Evolutionary conservation across 2,329 filamentous ascomycete genomes (phyloP).

Genomic region (Cordyceps militaris): DNA sequence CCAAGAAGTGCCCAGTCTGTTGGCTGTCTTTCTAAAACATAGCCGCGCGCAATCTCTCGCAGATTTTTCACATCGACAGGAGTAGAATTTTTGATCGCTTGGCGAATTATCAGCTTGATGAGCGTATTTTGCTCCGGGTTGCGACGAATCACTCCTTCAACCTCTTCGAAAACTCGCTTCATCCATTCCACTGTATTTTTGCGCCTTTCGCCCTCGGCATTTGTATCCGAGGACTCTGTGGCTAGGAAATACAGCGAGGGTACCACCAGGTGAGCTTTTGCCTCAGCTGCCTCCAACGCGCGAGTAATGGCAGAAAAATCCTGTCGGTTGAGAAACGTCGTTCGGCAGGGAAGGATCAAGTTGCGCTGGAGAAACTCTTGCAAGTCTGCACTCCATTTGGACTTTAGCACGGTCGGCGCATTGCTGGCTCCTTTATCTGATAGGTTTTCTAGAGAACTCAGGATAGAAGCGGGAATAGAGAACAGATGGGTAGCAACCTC

Average conservation of each 20-base stretch:
- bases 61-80: constrained; percentile 34
- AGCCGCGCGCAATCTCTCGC: constrained; percentile 34
- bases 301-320: constrained; percentile 34
- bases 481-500: constrained; percentile 45
- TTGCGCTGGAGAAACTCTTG: constrained; percentile 43
- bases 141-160: constrained; percentile 23
- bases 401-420: constrained; percentile 18
- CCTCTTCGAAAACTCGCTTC: constrained; percentile 27
- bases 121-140: constrained; percentile 22
- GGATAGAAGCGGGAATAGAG: constrained; percentile 30
- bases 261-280: constrained; percentile 29
- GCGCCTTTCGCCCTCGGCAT: constrained; percentile 23
- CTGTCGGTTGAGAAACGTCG: constrained; percentile 37
- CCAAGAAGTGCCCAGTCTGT: constrained; percentile 39
- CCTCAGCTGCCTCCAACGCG: constrained; percentile 33
- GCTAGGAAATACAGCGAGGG: constrained; percentile 41
- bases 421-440: constrained; percentile 20
- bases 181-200: constrained; percentile 33
- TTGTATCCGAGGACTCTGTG: constrained; percentile 21
- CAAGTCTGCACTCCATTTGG: constrained; percentile 40
- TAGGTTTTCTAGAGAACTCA: constrained; percentile 22
- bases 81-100: constrained; percentile 24
- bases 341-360: constrained; percentile 45
- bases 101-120: constrained; percentile 25
- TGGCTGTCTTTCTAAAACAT: constrained; percentile 28